Percentiles rank a stretch among this genome's conserved stretches.
Evolutionary conservation across 2,329 filamentous ascomycete genomes (phyloP).

Genomic region (Nothophoma quercina): DNA sequence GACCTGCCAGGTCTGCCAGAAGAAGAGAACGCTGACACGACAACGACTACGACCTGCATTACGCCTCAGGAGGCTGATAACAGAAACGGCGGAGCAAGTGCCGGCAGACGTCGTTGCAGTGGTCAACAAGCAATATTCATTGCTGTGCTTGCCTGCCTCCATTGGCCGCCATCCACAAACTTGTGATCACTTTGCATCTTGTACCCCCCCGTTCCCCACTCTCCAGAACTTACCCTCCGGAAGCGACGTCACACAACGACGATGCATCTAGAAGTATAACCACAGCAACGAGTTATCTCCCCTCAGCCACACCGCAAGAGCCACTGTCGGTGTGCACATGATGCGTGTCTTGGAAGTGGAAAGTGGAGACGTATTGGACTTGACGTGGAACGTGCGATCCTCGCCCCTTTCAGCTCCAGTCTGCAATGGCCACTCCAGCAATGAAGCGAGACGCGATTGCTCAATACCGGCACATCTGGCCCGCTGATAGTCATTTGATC

Average conservation of each 20-base stretch:
- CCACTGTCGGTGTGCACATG: constrained; percentile 4
- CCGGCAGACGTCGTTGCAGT: neutral
- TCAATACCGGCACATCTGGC: constrained; percentile 8
- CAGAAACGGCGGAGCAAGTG: neutral
- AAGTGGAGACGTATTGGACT: constrained; percentile 1
- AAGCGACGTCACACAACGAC: constrained; percentile 22
- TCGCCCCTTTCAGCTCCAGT: constrained; percentile 8
- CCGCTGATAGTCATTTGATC: constrained; percentile 1
- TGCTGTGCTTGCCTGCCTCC: neutral
- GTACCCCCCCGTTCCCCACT: neutral
- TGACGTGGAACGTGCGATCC: constrained; percentile 5
- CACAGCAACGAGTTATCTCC: constrained; percentile 13
- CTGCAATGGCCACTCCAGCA: constrained; percentile 1
- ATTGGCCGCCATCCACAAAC: neutral
- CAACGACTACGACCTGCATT: neutral
- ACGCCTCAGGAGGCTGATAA: neutral
- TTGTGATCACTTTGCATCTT: neutral
- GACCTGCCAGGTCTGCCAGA: constrained; percentile 1
- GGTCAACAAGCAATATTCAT: neutral
- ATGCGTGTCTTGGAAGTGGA: neutral
- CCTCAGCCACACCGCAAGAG: constrained; percentile 17
- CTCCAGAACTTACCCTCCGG: neutral
- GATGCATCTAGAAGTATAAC: constrained; percentile 16
- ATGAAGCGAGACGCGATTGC: constrained; percentile 5
- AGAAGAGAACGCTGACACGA: neutral